Percentiles rank a stretch among this genome's conserved stretches.
phyloP scores from a whole-genome alignment of 768 basidiomycete species.

The Boletellus ananiceps region DNA sequence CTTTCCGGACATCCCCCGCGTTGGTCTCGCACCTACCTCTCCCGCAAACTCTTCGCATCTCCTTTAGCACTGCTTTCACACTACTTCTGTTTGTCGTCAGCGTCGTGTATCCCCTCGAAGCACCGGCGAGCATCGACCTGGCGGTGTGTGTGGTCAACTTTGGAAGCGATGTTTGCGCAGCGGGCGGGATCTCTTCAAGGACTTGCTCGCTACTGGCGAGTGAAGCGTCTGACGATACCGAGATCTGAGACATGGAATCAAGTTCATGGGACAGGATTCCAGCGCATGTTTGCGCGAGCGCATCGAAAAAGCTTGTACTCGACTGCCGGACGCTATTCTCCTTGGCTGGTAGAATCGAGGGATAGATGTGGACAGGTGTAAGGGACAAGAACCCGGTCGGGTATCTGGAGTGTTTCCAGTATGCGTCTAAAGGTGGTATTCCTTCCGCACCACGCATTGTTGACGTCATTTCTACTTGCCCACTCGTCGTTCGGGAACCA shows the following conservation, averaged over 20 bases:
- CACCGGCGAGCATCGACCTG: conserved; percentile 66
- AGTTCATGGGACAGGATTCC: conserved; percentile 49
- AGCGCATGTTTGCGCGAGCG: conserved; percentile 49
- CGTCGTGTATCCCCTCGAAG: conserved; percentile 73
- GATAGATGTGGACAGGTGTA: conserved; percentile 52
- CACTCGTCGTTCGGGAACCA: too few relatives aligned
- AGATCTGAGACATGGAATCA: neutral
- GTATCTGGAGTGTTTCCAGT: conserved; percentile 65
- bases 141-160: conserved; percentile 75
- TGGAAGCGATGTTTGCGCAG: conserved; percentile 50
- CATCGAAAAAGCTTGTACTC: conserved; percentile 37
- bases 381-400: conserved; percentile 49
- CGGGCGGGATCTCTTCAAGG: conserved; percentile 45
- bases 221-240: neutral
- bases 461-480: neutral
- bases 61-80: conserved; percentile 67
- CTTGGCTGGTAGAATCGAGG: conserved; percentile 25
- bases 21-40: conserved; percentile 10
- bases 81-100: conserved; percentile 82
- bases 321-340: neutral
- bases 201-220: neutral
- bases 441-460: neutral
- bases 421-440: conserved; percentile 34
- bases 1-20: conserved; percentile 16
- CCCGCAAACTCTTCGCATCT: conserved; percentile 41